phyloP scores from a whole-genome alignment of 179 eudicot genomes.

The Sideroxylon spinosum region DNA sequence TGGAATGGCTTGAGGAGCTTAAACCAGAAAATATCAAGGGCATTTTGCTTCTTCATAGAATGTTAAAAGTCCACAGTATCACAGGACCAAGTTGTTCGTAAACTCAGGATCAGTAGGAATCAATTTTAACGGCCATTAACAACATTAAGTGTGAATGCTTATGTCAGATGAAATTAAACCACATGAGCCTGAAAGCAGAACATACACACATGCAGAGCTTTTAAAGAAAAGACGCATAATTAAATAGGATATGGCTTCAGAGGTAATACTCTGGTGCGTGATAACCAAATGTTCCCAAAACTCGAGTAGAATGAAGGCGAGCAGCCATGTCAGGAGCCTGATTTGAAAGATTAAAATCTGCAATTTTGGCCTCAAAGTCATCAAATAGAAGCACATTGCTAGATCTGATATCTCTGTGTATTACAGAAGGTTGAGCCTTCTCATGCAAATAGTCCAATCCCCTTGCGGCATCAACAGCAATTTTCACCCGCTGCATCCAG shows the following conservation, averaged over 20 bases:
- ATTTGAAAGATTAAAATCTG: conserved; percentile 49
- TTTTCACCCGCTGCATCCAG: conserved; percentile 47
- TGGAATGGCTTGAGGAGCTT: neutral
- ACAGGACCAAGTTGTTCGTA: neutral
- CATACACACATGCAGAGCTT: neutral
- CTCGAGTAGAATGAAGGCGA: conserved; percentile 54
- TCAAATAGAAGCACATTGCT: conserved; percentile 52
- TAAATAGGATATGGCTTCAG: neutral
- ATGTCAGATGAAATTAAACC: neutral
- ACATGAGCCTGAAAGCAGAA: neutral
- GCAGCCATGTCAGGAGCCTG: conserved; percentile 57
- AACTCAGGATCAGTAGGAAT: neutral
- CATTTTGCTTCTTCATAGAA: neutral
- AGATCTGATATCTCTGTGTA: conserved; percentile 48
- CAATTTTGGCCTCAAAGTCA: conserved; percentile 41
- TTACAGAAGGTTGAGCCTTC: conserved; percentile 38
- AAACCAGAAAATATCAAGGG: neutral
- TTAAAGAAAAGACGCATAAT: neutral
- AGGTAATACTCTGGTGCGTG: conserved; percentile 51
- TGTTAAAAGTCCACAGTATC: neutral
- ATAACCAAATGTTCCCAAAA: conserved; percentile 51
- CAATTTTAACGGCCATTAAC: neutral
- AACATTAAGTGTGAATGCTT: neutral
- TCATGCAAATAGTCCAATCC: conserved; percentile 50
- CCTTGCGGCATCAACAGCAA: conserved; percentile 49